Evolutionary conservation across 306 rosid species (phyloP).

Genomic region (Sesbania bispinosa): DNA sequence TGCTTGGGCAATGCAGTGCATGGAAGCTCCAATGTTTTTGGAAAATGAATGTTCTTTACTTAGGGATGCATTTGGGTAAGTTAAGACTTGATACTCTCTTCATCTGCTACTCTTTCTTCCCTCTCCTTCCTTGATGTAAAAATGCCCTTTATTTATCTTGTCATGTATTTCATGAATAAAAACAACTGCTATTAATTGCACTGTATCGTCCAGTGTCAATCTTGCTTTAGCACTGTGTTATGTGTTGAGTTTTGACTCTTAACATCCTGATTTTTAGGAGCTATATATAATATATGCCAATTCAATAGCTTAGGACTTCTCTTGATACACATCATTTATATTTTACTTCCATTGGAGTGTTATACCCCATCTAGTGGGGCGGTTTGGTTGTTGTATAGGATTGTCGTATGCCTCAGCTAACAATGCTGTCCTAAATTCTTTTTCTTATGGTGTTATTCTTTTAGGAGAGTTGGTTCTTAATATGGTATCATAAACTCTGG

Average conservation of each 20-base stretch:
- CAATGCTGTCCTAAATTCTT: neutral
- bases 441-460: neutral
- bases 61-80: conserved; percentile 89
- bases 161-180: neutral
- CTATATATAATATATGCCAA: no score
- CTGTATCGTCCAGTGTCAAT: neutral
- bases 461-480: neutral
- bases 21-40: conserved; percentile 98
- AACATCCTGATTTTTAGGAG: neutral
- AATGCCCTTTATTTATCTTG: neutral
- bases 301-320: neutral
- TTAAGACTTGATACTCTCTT: conserved; percentile 27
- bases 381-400: neutral
- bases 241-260: no score
- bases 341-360: neutral
- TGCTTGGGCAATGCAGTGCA: conserved; percentile 98
- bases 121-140: neutral
- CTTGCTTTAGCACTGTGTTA: neutral
- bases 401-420: neutral
- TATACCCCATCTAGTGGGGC: neutral
- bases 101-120: conserved; percentile 6
- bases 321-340: neutral
- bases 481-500: neutral
- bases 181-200: neutral
- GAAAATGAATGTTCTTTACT: conserved; percentile 89